Conservation (phyloP, 2,329 filamentous ascomycete genomes). For the Didymella glomerata region DNA sequence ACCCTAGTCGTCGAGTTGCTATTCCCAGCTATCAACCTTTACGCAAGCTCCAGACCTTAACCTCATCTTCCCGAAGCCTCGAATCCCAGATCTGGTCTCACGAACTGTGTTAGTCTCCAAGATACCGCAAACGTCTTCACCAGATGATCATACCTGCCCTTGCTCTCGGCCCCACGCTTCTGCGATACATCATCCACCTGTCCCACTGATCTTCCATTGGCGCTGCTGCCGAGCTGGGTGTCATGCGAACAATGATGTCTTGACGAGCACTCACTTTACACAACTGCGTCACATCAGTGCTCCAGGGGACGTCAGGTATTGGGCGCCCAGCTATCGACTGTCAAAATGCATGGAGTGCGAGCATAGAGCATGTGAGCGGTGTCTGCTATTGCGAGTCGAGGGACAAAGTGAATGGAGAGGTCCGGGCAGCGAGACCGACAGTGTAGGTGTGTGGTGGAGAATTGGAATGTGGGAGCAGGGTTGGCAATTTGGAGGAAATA, state of each 20-base stretch:
- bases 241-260: not conserved
- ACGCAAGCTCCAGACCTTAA: not conserved
- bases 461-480: not conserved
- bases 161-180: not conserved
- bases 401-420: not conserved
- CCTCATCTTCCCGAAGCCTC: not conserved
- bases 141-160: not conserved
- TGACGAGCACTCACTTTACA: not conserved
- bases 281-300: not conserved
- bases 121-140: not conserved
- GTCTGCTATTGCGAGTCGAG: constrained; percentile 1
- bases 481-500: not conserved
- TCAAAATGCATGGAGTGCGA: not conserved
- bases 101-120: not conserved
- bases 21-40: not conserved
- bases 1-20: not conserved
- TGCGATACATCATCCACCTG: not conserved
- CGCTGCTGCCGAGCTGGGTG: constrained; percentile 1
- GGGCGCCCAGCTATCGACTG: not conserved
- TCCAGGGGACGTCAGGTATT: not conserved
- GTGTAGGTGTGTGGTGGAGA: not conserved
- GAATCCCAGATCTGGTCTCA: not conserved
- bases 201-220: not conserved
- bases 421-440: not conserved
- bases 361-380: not conserved